Evolutionary conservation across 2,329 filamentous ascomycete species (phyloP).

Genomic region (Neofusicoccum laricinum): DNA sequence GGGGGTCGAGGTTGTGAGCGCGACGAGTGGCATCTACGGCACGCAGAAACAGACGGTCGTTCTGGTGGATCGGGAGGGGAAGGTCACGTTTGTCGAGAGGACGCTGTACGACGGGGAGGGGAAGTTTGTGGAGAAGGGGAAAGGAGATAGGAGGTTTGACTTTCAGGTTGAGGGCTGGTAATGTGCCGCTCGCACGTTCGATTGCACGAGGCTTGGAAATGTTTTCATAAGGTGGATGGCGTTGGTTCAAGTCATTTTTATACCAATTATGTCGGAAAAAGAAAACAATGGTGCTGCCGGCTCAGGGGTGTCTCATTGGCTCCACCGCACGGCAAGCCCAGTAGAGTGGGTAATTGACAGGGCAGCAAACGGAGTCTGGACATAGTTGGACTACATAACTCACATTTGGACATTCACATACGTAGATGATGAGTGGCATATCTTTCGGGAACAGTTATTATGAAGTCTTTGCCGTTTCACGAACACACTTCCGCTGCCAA

Average conservation of each 20-base stretch:
- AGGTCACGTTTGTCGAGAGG: slow-evolving; percentile 60
- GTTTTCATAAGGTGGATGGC: background rate
- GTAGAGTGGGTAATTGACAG: background rate
- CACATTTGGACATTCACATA: background rate
- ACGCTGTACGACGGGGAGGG: slow-evolving; percentile 57
- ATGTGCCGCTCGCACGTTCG: background rate
- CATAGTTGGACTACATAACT: background rate
- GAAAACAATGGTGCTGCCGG: background rate
- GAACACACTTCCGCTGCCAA: background rate
- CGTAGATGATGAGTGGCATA: background rate
- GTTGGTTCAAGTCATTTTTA: background rate
- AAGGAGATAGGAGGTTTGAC: slow-evolving; percentile 48
- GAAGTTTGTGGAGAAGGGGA: slow-evolving; percentile 42
- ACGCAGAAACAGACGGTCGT: slow-evolving; percentile 64
- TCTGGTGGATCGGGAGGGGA: slow-evolving; percentile 54
- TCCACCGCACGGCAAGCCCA: background rate
- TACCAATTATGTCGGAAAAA: background rate
- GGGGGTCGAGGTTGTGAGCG: slow-evolving; percentile 26
- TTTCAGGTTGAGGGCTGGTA: slow-evolving; percentile 48
- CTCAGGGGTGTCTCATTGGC: background rate
- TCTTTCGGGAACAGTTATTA: background rate
- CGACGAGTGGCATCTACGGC: slow-evolving; percentile 55
- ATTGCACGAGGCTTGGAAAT: background rate
- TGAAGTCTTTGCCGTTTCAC: background rate
- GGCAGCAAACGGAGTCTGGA: background rate